Evolutionary conservation across 2,329 filamentous ascomycete species (phyloP), one percentile per base, ranked within the genome.

Genomic region (Aspergillus sp.): DNA sequence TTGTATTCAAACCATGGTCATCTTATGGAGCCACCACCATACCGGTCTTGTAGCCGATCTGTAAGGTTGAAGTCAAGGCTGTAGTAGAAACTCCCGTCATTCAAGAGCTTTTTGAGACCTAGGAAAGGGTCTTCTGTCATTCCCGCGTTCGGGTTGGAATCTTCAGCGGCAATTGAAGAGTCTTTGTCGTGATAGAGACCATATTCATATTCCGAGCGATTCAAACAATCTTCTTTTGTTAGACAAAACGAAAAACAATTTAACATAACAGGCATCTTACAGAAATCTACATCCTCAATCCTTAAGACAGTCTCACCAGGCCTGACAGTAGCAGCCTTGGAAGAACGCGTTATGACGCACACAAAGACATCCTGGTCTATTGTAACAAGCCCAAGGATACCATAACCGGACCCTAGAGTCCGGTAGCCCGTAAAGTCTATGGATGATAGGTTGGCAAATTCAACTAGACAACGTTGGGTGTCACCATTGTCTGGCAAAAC

Each of bases 61-160:
- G 95, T 99, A 49, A 99, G 81, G 72, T 99, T 93, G 73, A 99
- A 99, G 74, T 98, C 92, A n/a, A 91, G 91, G 71, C 92, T 97
- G 78, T 97, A 99, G 74, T 98, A 99, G 72, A 99, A 99, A 31
- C 90, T 96, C 25, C 93, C 93, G 73, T 96, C 93, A 70, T 91
- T 89, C 56, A 99, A 80, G 39, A 99, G 84, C 80, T 96, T 98
- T 75, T 93, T 93, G 59, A 99, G 76, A 46, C 95, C 90, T 67
- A 91, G 80, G 74, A 93, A 98, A 6, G 95, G 95, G 74, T 97
- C 92, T 69, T 97, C 92, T 31, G 90, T 75, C 25, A 87, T 76
- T 43, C 85, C 74, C 58, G 77, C 76, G 39, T 78, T 78, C 69
- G 81, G 76, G 56, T 82, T 79, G 58, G 75, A 78, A 37, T 84